These are phyloP conservation scores for Grigorovia jiainica DNA, from an alignment of 805 yeast genomes.

Conservation along the genomic window DNA sequence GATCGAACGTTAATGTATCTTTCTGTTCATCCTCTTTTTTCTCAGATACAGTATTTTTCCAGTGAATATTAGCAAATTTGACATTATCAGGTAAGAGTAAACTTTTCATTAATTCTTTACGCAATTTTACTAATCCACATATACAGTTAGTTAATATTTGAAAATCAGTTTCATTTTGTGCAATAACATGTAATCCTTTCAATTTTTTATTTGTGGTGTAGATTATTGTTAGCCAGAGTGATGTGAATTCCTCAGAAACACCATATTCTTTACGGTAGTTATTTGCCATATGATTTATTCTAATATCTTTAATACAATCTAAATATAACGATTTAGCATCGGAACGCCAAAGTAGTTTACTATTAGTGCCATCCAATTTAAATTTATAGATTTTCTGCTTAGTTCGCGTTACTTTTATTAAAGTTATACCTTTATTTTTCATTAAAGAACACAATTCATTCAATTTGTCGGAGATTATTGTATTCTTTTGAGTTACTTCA, in stretches of 20 bases:
- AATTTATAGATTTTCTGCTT: slow-evolving; percentile 19
- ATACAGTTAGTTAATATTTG: slow-evolving; percentile 48
- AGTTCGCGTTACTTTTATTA: slow-evolving; percentile 25
- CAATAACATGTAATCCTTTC: slow-evolving; percentile 73
- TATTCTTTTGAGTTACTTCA: slow-evolving; percentile 5
- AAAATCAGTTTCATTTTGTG: slow-evolving; percentile 42
- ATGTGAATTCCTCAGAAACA: slow-evolving; percentile 53
- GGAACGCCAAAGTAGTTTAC: slow-evolving; percentile 22
- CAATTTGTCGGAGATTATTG: slow-evolving; percentile 7
- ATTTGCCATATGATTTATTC: slow-evolving; percentile 59
- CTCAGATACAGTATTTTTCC: slow-evolving; percentile 41
- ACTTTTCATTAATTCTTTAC: slow-evolving; percentile 54
- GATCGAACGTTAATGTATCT: slow-evolving; percentile 49
- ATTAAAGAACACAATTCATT: slow-evolving; percentile 7
- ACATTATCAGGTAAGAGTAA: slow-evolving; percentile 51
- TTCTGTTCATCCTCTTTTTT: slow-evolving; percentile 27
- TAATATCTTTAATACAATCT: slow-evolving; percentile 27
- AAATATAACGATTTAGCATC: slow-evolving; percentile 22
- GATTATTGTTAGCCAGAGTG: slow-evolving; percentile 72
- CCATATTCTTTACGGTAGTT: slow-evolving; percentile 82
- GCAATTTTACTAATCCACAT: slow-evolving; percentile 42
- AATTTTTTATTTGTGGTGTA: slow-evolving; percentile 57
- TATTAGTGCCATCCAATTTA: slow-evolving; percentile 12
- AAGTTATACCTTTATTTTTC: slow-evolving; percentile 13
- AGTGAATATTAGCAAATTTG: slow-evolving; percentile 53